Conservation (phyloP, 805 yeast genomes). For the Soucietia sequanensis region DNA sequence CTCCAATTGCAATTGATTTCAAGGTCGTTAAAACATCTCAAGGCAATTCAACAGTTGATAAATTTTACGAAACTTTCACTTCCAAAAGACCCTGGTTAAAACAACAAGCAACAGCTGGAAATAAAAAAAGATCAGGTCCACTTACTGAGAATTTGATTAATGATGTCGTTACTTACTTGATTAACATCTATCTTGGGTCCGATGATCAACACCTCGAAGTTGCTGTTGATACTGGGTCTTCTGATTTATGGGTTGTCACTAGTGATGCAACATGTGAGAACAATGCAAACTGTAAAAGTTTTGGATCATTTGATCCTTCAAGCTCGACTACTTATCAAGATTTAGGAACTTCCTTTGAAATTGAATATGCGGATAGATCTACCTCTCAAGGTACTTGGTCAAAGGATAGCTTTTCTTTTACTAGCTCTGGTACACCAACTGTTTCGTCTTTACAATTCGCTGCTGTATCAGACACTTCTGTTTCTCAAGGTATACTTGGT, state of each 20-base stretch:
- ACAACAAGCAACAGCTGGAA: too few relatives aligned
- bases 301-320: conserved; percentile 37
- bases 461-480: conserved; percentile 14
- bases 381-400: conserved; percentile 17
- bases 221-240: conserved; percentile 23
- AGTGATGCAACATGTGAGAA: conserved; percentile 20
- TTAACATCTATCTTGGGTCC: conserved; percentile 11
- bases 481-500: conserved; percentile 15
- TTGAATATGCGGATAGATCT: conserved; percentile 13
- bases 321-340: conserved; percentile 29
- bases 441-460: conserved; percentile 14
- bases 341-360: conserved; percentile 16
- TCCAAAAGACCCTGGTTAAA: too few relatives aligned
- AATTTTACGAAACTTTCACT: too few relatives aligned
- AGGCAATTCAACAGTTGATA: not conserved
- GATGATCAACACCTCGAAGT: conserved; percentile 15
- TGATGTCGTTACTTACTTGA: not conserved
- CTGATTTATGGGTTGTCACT: conserved; percentile 28
- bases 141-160: too few relatives aligned
- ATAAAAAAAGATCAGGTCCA: too few relatives aligned
- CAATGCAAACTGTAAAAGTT: conserved; percentile 10
- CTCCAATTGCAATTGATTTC: not conserved
- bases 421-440: too few relatives aligned
- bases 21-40: not conserved
- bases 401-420: conserved; percentile 10